A percentile compares a stretch with the other conserved stretches of the same genome.
These are phyloP conservation scores for Zygnema cylindricum DNA, from an alignment of 139 green algal species.

Conservation along the genomic window DNA sequence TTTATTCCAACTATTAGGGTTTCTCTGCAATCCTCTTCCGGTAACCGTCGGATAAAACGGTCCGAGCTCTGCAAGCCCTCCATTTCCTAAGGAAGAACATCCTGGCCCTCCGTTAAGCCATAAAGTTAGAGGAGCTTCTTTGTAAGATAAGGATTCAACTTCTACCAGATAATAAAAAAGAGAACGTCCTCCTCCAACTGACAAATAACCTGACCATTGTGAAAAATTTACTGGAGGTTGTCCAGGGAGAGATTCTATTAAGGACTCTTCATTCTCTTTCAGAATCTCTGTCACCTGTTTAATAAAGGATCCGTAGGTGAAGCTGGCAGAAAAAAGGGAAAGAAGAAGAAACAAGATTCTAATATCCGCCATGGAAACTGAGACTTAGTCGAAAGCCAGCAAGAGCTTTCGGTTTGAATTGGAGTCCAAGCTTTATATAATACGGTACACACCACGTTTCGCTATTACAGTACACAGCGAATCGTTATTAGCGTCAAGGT, in stretches of 20 bases:
- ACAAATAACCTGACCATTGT: constrained; percentile 72
- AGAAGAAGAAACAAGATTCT: not conserved
- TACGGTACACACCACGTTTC: too few species aligned
- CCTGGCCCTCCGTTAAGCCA: constrained; percentile 74
- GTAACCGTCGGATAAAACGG: constrained; percentile 74
- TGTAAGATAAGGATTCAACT: not conserved
- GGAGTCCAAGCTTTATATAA: too few species aligned
- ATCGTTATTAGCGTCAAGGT: too few species aligned
- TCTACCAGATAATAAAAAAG: constrained; percentile 58
- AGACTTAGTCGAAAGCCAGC: too few species aligned
- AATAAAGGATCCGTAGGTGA: not conserved
- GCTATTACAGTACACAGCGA: too few species aligned
- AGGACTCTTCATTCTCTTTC: not conserved
- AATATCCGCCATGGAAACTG: too few species aligned
- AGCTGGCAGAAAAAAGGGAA: not conserved
- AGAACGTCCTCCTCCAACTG: constrained; percentile 71
- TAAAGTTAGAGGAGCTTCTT: constrained; percentile 23
- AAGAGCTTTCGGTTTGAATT: too few species aligned
- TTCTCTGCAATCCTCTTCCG: constrained; percentile 62
- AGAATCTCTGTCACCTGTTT: not conserved
- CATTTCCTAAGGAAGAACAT: constrained; percentile 81
- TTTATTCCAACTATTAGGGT: constrained; percentile 78
- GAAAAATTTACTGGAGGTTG: constrained; percentile 16
- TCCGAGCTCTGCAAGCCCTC: constrained; percentile 78
- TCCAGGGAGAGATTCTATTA: not conserved